These are phyloP conservation scores for Mycosphaerella arachidis DNA, from an alignment of 2,329 filamentous ascomycete genomes.

Conservation along the genomic window DNA sequence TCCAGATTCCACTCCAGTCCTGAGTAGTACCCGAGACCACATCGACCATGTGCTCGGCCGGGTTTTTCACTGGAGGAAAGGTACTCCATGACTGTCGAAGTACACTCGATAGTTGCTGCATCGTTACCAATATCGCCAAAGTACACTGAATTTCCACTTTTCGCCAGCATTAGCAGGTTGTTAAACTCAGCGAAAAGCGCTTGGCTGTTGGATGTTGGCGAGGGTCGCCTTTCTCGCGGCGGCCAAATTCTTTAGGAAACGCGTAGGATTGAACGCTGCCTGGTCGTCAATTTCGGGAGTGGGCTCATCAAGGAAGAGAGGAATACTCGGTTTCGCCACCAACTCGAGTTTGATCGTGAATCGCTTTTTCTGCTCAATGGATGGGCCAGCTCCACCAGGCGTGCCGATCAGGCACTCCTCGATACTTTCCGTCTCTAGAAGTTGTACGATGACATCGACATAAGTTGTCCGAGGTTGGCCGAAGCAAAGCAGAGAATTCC, in stretches of 20 bases:
- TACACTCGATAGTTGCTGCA: conserved; percentile 43
- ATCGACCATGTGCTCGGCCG: conserved; percentile 50
- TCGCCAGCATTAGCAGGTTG: conserved; percentile 57
- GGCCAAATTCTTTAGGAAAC: conserved; percentile 62
- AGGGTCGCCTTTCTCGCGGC: conserved; percentile 62
- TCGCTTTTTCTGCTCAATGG: conserved; percentile 52
- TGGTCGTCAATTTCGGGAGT: conserved; percentile 57
- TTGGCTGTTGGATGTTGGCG: conserved; percentile 67
- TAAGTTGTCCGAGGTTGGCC: conserved; percentile 57
- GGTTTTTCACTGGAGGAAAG: conserved; percentile 49
- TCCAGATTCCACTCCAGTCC: conserved; percentile 45
- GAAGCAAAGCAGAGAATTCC: conserved; percentile 59
- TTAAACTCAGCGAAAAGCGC: conserved; percentile 64
- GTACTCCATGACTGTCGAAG: conserved; percentile 49
- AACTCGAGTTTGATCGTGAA: conserved; percentile 55
- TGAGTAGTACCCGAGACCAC: conserved; percentile 37
- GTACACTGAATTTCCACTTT: conserved; percentile 61
- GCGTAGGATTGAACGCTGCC: conserved; percentile 60
- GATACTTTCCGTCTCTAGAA: conserved; percentile 63
- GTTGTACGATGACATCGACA: conserved; percentile 56
- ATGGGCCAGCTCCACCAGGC: conserved; percentile 49
- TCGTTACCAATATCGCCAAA: conserved; percentile 54
- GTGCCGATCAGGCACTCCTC: conserved; percentile 60
- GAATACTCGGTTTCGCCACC: conserved; percentile 53
- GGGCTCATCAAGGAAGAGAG: conserved; percentile 61